Percentiles rank a stretch among this genome's conserved stretches.
Conservation (phyloP, 2,329 filamentous ascomycete species). For the Hypoxylon sp. region DNA sequence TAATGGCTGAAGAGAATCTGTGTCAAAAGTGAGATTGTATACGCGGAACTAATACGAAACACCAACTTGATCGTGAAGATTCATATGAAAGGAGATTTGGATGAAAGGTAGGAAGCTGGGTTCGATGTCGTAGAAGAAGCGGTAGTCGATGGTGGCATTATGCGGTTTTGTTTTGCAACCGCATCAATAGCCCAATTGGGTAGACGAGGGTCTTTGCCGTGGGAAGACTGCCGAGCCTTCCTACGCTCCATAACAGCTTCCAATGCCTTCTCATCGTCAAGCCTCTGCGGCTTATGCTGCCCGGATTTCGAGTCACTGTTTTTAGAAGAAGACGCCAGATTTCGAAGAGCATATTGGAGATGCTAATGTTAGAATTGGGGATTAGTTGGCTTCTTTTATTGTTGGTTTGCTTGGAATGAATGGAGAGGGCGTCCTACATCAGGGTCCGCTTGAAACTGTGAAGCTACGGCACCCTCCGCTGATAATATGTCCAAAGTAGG, state of each 20-base stretch:
- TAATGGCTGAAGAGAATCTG: constrained; percentile 7
- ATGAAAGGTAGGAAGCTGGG: constrained; percentile 29
- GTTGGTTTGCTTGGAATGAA: constrained; percentile 18
- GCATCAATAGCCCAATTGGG: constrained; percentile 51
- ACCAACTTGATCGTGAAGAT: background rate
- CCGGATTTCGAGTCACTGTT: constrained; percentile 13
- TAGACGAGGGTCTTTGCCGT: constrained; percentile 45
- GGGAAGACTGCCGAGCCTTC: constrained; percentile 42
- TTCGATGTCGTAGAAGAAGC: constrained; percentile 26
- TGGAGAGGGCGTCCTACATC: constrained; percentile 46
- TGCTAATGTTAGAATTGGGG: constrained; percentile 39
- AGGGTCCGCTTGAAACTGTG: constrained; percentile 32
- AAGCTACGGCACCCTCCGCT: background rate
- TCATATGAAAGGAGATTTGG: constrained; percentile 48
- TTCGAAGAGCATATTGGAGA: constrained; percentile 41
- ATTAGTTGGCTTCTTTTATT: constrained; percentile 39
- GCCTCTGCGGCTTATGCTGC: constrained; percentile 46
- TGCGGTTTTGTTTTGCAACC: constrained; percentile 44
- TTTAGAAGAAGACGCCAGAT: constrained; percentile 35
- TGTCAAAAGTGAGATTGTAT: constrained; percentile 1
- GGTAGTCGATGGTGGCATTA: constrained; percentile 38
- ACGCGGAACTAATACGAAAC: background rate
- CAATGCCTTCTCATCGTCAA: constrained; percentile 49
- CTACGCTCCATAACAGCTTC: constrained; percentile 44
- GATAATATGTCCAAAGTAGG: constrained; percentile 29